These are phyloP conservation scores for Pseudognaphalium luteoalbum DNA, from an alignment of 129 eudicot genomes.

Conservation along the genomic window DNA sequence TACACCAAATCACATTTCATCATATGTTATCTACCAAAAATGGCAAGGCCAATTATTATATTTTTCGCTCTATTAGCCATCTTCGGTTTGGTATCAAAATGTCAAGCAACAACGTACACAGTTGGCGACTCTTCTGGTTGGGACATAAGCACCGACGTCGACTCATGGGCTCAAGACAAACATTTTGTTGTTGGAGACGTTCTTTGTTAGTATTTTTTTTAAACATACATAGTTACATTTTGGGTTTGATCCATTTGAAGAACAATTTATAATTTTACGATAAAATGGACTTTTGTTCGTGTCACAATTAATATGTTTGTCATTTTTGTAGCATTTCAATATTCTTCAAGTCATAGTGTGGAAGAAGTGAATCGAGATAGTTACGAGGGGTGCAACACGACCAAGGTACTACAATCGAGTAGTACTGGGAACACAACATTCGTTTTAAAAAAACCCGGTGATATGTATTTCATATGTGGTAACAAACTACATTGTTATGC, in stretches of 20 bases:
- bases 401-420: conserved; percentile 51
- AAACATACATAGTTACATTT: background rate
- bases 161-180: conserved; percentile 67
- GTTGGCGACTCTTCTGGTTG: conserved; percentile 87
- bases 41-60: conserved; percentile 27
- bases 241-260: too few relatives aligned
- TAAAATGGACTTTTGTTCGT: background rate
- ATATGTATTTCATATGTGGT: conserved; percentile 58
- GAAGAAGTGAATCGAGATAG: conserved; percentile 46
- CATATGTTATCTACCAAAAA: conserved; percentile 20
- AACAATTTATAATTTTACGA: too few relatives aligned
- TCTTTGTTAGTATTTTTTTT: conserved; percentile 45
- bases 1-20: conserved; percentile 19
- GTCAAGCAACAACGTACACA: conserved; percentile 54
- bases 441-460: conserved; percentile 50
- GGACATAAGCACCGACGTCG: conserved; percentile 80
- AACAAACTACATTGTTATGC: conserved; percentile 65
- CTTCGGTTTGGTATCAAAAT: conserved; percentile 37
- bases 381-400: conserved; percentile 59
- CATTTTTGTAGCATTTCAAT: conserved; percentile 55
- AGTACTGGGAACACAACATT: conserved; percentile 71
- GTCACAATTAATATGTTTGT: background rate
- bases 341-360: conserved; percentile 58
- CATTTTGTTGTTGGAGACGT: conserved; percentile 64
- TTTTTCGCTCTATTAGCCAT: conserved; percentile 24